These are phyloP conservation scores for Malassezia pachydermatis DNA, from an alignment of 1,284 basidiomycete genomes.

Conservation along the genomic window DNA sequence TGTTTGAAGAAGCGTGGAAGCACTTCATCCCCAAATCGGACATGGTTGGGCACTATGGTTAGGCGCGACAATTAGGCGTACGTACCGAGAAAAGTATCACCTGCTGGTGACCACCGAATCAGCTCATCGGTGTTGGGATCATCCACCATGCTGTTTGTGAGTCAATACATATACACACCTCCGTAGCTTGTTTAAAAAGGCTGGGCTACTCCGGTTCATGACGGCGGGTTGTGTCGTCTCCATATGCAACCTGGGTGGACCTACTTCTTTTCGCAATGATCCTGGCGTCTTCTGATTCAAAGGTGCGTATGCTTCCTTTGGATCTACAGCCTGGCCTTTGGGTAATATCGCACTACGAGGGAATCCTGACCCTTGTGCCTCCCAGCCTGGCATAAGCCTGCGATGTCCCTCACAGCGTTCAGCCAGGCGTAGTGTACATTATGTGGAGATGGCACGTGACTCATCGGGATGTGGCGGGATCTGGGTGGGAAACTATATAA, in stretches of 20 bases:
- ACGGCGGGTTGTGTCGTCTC: conserved; percentile 15
- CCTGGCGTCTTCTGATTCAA: too few species aligned
- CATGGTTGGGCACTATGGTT: conserved; percentile 88
- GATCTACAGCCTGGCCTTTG: too few species aligned
- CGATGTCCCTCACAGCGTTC: too few species aligned
- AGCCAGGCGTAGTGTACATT: too few species aligned
- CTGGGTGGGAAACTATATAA: conserved; percentile 16
- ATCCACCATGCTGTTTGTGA: conserved; percentile 68
- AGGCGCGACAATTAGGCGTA: conserved; percentile 15
- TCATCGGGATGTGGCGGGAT: conserved; percentile 6
- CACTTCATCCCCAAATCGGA: conserved; percentile 73
- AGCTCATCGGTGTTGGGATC: conserved; percentile 69
- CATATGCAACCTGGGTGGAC: background rate
- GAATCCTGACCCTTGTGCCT: too few species aligned
- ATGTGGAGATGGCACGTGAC: conserved; percentile 11
- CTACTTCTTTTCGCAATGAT: too few species aligned
- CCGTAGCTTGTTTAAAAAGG: conserved; percentile 84
- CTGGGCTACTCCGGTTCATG: conserved; percentile 55
- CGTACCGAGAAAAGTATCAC: conserved; percentile 79
- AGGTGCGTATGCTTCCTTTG: too few species aligned
- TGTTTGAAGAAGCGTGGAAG: conserved; percentile 50
- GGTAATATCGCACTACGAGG: too few species aligned
- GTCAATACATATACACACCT: conserved; percentile 56
- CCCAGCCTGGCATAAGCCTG: too few species aligned
- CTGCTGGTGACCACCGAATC: conserved; percentile 78